Evolutionary conservation across 148 eudicot genomes (phyloP), one percentile per base, ranked within the genome.

Genomic region (Mesembryanthemum crystallinum): DNA sequence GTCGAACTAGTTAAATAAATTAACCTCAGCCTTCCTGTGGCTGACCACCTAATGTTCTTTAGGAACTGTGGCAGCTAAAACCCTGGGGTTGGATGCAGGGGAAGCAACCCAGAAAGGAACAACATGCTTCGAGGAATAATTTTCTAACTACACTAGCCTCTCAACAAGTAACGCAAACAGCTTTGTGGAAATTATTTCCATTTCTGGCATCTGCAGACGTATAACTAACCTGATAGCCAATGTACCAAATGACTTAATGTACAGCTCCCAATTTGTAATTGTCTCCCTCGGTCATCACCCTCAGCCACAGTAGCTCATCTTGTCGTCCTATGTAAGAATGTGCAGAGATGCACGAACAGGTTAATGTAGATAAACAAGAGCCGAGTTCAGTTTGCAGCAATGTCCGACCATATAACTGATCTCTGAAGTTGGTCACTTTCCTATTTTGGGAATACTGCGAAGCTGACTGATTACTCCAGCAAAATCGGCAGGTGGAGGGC

Each of bases 401-500:
- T 29, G 30, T 66, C 11, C 51, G 49, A 77, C 15, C 68, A 63
- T 42, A 52, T 27, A 29, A 20, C n/a, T 25, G 29, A 55, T 51
- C 72, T 18, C 57, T 29, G 25, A 69, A 55, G 9, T 67, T 52
- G 33, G 60, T 35, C 65, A 68, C 28, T 71, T n/a, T 65, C 14
- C 72, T 75, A 76, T n/a, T 42, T 57, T 64, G 62, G 76, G 61
- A 13, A 76, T 25, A 45, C 64, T 55, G 29, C 92, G 96, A 58
- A 92, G 92, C 71, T 58, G 84, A 67, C 76, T 83, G 69, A 88
- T 72, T 66, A 87, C 78, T 65, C 81, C 85, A 57, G 90, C 77
- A 79, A 94, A 90, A 83, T 94, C 98, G 64, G 77, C 45, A 64
- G 98, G 98, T 27, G 98, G 97, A 65, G 82, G 81, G 86, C 92